A percentile compares a stretch with the other conserved stretches of the same genome.
Evolutionary conservation across 1,284 basidiomycete species (phyloP).

Genomic region (Tremellales sp.): DNA sequence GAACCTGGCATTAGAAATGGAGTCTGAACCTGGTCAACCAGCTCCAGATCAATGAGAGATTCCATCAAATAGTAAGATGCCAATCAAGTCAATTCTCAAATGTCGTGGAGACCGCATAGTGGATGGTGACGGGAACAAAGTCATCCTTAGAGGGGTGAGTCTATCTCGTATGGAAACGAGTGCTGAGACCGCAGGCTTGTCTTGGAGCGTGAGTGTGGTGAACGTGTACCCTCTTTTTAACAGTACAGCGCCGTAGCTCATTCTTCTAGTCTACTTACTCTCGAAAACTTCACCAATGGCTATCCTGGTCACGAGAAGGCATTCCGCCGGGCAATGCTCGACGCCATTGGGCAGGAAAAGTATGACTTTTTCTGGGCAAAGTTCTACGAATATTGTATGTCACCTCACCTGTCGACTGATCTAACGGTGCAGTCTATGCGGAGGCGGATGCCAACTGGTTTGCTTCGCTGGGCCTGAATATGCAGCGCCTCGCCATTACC

Average conservation of each 20-base stretch:
- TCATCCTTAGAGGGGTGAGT: slow-evolving; percentile 63
- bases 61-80: no score
- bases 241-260: no score
- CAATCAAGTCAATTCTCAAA: slow-evolving; percentile 53
- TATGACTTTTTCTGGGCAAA: slow-evolving; percentile 74
- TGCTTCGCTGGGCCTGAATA: slow-evolving; percentile 63
- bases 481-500: slow-evolving; percentile 55
- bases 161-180: no score
- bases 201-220: no score
- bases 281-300: slow-evolving; percentile 47
- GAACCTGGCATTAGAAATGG: no score
- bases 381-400: slow-evolving; percentile 40
- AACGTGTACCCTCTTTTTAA: no score
- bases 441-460: slow-evolving; percentile 68
- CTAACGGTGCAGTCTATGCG: slow-evolving; percentile 52
- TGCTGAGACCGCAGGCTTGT: no score
- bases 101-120: slow-evolving; percentile 59
- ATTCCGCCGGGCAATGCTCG: slow-evolving; percentile 63
- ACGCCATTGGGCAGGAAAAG: slow-evolving; percentile 63
- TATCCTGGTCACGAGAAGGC: slow-evolving; percentile 50
- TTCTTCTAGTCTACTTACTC: no score
- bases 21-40: no score
- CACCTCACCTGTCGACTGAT: not conserved
- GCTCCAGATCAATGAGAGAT: no score
- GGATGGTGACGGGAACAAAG: slow-evolving; percentile 56